A percentile compares a stretch with the other conserved stretches of the same genome.
phyloP scores from a whole-genome alignment of 2,329 filamentous ascomycete species.

The Eutypella sp. region DNA sequence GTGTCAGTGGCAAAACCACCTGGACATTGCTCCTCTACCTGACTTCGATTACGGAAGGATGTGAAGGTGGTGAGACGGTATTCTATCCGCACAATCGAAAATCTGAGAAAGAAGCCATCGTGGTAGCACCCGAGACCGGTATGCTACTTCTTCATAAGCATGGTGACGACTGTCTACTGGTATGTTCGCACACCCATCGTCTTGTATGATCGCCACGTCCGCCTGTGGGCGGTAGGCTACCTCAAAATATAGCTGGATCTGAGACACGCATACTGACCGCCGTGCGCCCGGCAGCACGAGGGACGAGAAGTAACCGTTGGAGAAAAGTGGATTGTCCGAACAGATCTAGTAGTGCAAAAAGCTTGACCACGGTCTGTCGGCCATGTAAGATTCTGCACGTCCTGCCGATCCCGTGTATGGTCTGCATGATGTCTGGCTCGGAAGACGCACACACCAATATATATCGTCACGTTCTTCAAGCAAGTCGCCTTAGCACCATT shows the following conservation, averaged over 20 bases:
- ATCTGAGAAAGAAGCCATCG: constrained; percentile 58
- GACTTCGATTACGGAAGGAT: constrained; percentile 68
- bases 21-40: constrained; percentile 91
- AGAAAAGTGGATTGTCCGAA: constrained; percentile 88
- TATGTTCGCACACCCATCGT: constrained; percentile 30
- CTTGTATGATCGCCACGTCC: background rate
- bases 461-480: too few species aligned
- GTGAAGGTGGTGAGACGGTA: constrained; percentile 81
- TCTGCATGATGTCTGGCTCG: background rate
- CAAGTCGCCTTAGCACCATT: too few species aligned
- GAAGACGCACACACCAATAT: too few species aligned
- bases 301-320: constrained; percentile 72
- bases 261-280: constrained; percentile 29
- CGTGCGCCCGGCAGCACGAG: constrained; percentile 56
- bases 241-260: constrained; percentile 24
- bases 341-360: constrained; percentile 51
- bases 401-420: too few species aligned
- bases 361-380: background rate
- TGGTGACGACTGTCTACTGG: constrained; percentile 79
- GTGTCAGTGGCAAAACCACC: constrained; percentile 64
- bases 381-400: too few species aligned
- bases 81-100: constrained; percentile 72
- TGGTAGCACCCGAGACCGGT: constrained; percentile 73
- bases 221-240: background rate
- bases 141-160: constrained; percentile 84